Percentiles rank a stretch among this genome's conserved stretches.
These are phyloP conservation scores for Carex myosuroides DNA, from an alignment of 176 grass and related monocot genomes.

Conservation along the genomic window DNA sequence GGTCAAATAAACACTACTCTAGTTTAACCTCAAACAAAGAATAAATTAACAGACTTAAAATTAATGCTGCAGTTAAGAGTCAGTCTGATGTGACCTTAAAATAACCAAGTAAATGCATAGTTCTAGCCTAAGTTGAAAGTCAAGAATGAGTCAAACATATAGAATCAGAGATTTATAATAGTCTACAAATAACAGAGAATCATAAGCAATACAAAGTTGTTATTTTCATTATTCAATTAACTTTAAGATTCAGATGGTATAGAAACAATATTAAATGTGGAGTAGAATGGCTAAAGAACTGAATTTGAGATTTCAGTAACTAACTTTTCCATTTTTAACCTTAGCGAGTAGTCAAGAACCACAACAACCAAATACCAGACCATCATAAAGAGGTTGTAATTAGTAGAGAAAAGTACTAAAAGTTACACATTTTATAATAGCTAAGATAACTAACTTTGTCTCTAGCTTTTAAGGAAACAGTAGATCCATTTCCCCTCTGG, in stretches of 20 bases:
- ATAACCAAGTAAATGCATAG: slow-evolving; percentile 1
- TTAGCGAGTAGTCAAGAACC: background rate
- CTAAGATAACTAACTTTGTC: background rate
- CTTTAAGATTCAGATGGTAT: background rate
- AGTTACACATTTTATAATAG: background rate
- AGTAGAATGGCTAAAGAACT: background rate
- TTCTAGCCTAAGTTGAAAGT: background rate
- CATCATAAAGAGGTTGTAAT: background rate
- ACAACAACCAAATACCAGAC: background rate
- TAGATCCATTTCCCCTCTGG: background rate
- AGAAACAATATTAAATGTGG: background rate
- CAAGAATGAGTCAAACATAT: background rate
- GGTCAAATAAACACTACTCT: background rate
- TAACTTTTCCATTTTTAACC: background rate
- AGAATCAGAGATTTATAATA: background rate
- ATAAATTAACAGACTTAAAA: background rate
- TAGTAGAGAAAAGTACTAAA: background rate
- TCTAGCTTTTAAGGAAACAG: background rate
- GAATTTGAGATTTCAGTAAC: background rate
- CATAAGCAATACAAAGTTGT: background rate
- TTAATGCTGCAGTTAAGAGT: background rate
- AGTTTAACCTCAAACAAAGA: background rate
- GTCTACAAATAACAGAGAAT: background rate
- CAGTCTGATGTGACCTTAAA: background rate
- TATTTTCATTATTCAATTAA: background rate